phyloP scores from a whole-genome alignment of 176 grass and related monocot genomes.

The Tillandsia leiboldiana region DNA sequence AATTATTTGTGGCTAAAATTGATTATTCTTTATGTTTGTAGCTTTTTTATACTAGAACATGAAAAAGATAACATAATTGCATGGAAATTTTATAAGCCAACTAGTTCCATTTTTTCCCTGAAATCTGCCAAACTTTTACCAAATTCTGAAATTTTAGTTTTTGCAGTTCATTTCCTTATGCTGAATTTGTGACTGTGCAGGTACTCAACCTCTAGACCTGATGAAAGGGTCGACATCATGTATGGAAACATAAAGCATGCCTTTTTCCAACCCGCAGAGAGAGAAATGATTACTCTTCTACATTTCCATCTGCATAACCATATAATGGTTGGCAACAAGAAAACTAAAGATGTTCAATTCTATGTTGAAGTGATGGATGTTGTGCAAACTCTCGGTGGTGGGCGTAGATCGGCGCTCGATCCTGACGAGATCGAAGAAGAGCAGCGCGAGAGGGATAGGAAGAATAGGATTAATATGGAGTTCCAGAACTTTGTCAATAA shows the following conservation, averaged over 20 bases:
- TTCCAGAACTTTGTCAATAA: conserved; percentile 85
- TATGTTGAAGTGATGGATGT: conserved; percentile 98
- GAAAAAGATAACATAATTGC: too few relatives aligned
- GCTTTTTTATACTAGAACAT: too few relatives aligned
- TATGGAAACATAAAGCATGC: conserved; percentile 89
- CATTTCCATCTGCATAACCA: conserved; percentile 91
- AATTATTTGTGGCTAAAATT: too few relatives aligned
- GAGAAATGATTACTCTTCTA: conserved; percentile 83
- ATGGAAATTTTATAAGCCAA: too few relatives aligned
- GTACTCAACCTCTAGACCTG: conserved; percentile 59
- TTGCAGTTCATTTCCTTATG: too few relatives aligned
- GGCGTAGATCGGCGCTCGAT: conserved; percentile 56
- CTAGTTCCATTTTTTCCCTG: too few relatives aligned
- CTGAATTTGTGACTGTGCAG: not conserved
- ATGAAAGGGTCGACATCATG: conserved; percentile 82
- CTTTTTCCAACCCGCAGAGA: conserved; percentile 87
- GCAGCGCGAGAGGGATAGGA: conserved; percentile 73
- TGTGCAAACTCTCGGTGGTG: conserved; percentile 63
- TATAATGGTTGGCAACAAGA: conserved; percentile 90
- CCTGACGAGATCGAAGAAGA: conserved; percentile 96
- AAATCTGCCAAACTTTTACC: too few relatives aligned
- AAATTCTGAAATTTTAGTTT: too few relatives aligned
- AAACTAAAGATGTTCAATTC: conserved; percentile 91
- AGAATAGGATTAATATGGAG: conserved; percentile 71
- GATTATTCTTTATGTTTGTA: too few relatives aligned